phyloP scores from a whole-genome alignment of 1,139 yeast genomes.

The Protomyces inouyei region DNA sequence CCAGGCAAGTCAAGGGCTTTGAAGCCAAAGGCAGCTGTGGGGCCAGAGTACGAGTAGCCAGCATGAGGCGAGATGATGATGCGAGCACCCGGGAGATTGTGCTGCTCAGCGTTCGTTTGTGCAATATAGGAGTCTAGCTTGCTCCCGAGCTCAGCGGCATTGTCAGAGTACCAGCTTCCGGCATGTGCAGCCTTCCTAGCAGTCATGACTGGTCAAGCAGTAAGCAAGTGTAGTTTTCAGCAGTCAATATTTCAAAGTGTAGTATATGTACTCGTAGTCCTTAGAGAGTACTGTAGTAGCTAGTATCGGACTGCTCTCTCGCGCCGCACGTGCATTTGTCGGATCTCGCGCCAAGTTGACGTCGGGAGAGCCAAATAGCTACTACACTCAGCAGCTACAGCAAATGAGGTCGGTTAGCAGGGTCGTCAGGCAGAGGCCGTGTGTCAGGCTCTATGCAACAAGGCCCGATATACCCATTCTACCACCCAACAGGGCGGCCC shows the following conservation, averaged over 20 bases:
- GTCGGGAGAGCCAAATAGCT: background rate
- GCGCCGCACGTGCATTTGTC: too few species aligned
- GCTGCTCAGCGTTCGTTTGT: constrained; percentile 31
- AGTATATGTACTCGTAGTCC: too few species aligned
- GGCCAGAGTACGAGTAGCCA: constrained; percentile 80
- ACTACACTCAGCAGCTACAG: background rate
- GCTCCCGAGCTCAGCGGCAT: constrained; percentile 43
- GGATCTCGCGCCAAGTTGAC: background rate
- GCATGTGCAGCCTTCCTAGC: constrained; percentile 71
- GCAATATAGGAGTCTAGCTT: constrained; percentile 51
- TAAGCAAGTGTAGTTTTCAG: background rate
- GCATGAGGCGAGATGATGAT: constrained; percentile 55
- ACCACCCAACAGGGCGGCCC: constrained; percentile 4
- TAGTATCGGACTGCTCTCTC: too few species aligned
- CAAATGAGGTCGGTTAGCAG: background rate
- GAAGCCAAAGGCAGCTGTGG: constrained; percentile 71
- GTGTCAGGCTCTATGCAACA: constrained; percentile 3
- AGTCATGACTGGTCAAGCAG: constrained; percentile 35
- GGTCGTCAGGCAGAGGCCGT: background rate
- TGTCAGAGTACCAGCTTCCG: constrained; percentile 76
- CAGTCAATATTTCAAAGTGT: too few species aligned
- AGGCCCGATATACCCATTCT: constrained; percentile 19
- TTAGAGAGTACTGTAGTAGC: too few species aligned
- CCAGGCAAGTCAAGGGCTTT: constrained; percentile 59
- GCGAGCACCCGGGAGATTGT: constrained; percentile 36